A percentile compares a stretch with the other conserved stretches of the same genome.
Conservation (phyloP, 192 early-diverging fungal genomes). For the Coemansia sp. region DNA sequence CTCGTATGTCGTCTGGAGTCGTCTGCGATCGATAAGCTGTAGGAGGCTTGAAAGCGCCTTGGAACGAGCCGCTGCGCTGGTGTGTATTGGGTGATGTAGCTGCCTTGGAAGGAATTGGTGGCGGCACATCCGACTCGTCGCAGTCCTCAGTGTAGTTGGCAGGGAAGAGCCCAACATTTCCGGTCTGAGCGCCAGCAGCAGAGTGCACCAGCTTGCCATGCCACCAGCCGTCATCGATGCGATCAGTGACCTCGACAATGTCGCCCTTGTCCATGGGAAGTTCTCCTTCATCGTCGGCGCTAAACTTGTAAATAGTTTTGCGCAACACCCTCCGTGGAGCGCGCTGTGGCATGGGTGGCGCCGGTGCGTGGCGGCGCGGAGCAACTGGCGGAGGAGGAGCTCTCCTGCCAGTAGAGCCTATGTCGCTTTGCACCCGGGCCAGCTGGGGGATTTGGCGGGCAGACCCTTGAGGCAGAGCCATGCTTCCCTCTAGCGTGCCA, state of each 20-base stretch:
- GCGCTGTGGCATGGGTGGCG: conserved; percentile 54
- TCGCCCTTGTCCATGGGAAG: conserved; percentile 84
- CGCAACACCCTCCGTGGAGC: conserved; percentile 57
- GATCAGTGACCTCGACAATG: conserved; percentile 81
- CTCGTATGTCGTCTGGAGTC: conserved; percentile 35
- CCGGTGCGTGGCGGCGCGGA: conserved; percentile 57
- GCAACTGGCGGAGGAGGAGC: conserved; percentile 42
- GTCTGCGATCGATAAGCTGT: conserved; percentile 35
- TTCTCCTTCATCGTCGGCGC: conserved; percentile 79
- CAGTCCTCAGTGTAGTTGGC: conserved; percentile 85
- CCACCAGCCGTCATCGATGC: conserved; percentile 97
- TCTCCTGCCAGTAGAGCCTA: conserved; percentile 15
- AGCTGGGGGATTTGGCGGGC: conserved; percentile 44
- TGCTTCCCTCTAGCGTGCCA: conserved; percentile 29
- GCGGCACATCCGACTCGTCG: conserved; percentile 38
- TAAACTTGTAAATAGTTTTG: conserved; percentile 79
- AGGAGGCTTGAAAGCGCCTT: conserved; percentile 40
- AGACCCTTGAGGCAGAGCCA: conserved; percentile 27
- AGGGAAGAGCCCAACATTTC: conserved; percentile 86
- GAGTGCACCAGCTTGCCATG: conserved; percentile 78
- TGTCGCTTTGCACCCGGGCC: conserved; percentile 55
- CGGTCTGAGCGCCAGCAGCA: conserved; percentile 34
- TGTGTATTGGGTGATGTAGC: conserved; percentile 16
- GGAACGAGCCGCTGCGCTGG: conserved; percentile 31
- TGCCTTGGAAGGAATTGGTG: conserved; percentile 22